These are phyloP conservation scores for Plenodomus tracheiphilus DNA, from an alignment of 2,329 filamentous ascomycete genomes.

Conservation along the genomic window DNA sequence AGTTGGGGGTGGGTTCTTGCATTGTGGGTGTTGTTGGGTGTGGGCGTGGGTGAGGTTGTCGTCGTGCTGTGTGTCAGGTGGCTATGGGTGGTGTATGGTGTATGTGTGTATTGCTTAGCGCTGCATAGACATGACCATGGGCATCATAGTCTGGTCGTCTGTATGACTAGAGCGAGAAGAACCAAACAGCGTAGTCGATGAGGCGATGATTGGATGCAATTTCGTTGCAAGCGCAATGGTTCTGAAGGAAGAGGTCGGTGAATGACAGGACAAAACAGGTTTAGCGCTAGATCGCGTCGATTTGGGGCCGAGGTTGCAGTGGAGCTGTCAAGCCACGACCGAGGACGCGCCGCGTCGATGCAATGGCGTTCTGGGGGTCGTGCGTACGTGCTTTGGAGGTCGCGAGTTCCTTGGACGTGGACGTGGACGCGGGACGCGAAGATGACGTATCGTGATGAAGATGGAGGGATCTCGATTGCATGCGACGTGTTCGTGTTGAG, in stretches of 20 bases:
- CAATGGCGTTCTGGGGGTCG: too few relatives aligned
- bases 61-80: too few relatives aligned
- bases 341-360: background rate
- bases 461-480: background rate
- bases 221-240: too few relatives aligned
- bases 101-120: too few relatives aligned
- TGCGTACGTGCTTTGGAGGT: background rate
- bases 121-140: too few relatives aligned
- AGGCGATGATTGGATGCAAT: too few relatives aligned
- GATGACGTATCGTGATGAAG: constrained; percentile 8
- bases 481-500: constrained; percentile 5
- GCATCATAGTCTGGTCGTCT: too few relatives aligned
- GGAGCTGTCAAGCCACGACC: background rate
- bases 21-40: constrained; percentile 14
- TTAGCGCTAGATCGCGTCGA: background rate
- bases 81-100: too few relatives aligned
- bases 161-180: too few relatives aligned
- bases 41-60: too few relatives aligned
- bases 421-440: constrained; percentile 5
- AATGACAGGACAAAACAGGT: background rate
- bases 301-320: constrained; percentile 12
- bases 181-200: too few relatives aligned
- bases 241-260: background rate
- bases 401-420: too few relatives aligned
- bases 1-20: constrained; percentile 42